Evolutionary conservation across 2,329 filamentous ascomycete genomes (phyloP).

Genomic region (Phialophora chinensis): DNA sequence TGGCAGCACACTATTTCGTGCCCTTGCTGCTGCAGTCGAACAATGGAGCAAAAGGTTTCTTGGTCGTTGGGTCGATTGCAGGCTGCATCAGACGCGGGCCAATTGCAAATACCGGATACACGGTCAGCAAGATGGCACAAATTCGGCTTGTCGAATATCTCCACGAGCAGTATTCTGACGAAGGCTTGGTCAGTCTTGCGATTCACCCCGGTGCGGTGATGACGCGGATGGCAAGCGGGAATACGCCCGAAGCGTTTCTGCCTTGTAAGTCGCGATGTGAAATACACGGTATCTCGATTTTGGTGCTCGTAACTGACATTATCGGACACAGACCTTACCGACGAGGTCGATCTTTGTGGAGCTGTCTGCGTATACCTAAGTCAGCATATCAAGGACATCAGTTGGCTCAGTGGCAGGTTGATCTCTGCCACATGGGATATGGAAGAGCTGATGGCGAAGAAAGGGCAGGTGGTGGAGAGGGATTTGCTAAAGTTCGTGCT

Average conservation of each 20-base stretch:
- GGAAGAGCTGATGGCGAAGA: constrained; percentile 30
- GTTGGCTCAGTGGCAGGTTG: constrained; percentile 34
- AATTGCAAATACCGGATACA: constrained; percentile 50
- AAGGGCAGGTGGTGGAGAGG: constrained; percentile 26
- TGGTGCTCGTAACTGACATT: constrained; percentile 7
- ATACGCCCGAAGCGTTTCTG: constrained; percentile 40
- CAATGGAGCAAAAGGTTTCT: constrained; percentile 43
- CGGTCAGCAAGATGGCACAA: constrained; percentile 48
- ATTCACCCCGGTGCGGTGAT: constrained; percentile 48
- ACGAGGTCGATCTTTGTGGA: constrained; percentile 40
- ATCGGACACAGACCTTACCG: constrained; percentile 32
- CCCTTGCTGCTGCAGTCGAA: constrained; percentile 42
- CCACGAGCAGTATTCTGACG: constrained; percentile 44
- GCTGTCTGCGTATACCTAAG: constrained; percentile 40
- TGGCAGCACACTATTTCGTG: constrained; percentile 47
- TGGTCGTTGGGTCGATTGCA: constrained; percentile 44
- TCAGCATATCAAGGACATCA: constrained; percentile 13
- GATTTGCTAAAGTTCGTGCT: constrained; percentile 34
- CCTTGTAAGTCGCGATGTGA: constrained; percentile 24
- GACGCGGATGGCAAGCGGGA: constrained; percentile 45
- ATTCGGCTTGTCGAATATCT: constrained; percentile 49
- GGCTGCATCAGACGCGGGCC: constrained; percentile 47
- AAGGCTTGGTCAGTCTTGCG: constrained; percentile 41
- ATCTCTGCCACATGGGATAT: constrained; percentile 35
- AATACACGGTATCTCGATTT: neutral